Evolutionary conservation across 116 monocot genomes (phyloP), one percentile per base, ranked within the genome.

Genomic region (Dioscorea cayenensis): DNA sequence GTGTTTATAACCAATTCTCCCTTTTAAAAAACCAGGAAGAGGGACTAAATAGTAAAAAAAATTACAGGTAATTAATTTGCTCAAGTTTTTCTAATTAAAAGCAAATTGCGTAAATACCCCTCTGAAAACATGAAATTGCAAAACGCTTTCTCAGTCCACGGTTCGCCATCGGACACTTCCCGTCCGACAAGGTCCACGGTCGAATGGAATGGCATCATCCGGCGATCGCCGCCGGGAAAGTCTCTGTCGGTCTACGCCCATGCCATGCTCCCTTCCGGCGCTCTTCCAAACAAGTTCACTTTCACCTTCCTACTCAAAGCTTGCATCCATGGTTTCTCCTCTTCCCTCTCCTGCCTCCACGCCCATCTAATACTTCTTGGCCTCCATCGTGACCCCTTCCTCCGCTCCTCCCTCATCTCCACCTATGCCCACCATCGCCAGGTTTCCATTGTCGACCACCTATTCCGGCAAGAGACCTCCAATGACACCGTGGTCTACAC

Each of bases 251-350:
- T 78, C 51, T 78, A 78, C 73, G 63, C 73, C 22, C 68, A 28
- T 7, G 60, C 72, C 58, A 78, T 78, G 78, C 78, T 78, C 68
- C 67, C 25, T 50, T 68, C 68, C 68, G 64, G 51, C 49, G 62
- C 50, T 62, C 22, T 3, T 17, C 78, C 78, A 63, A 78, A 78
- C 78, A 78, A 76, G 48, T 76, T 76, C 68, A 69, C 76, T 59
- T 76, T 76, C 69, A 78, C 64, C 13, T 77, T 70, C 70, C 76
- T 76, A 48, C 49, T 70, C 70, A 38, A 62, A 21, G 62, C 69
- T 50, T 49, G 49, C 69, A 12, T 64, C 32, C 6, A 14, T 25
- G 23, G 29, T 38, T 29, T 19, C 75, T 58, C 37, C 58, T 36
- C 59, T 52, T 36, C 11, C 6, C 49, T 69, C 69, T 23, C 22